A percentile compares a stretch with the other conserved stretches of the same genome.
Evolutionary conservation across 192 early-diverging fungal genomes (phyloP).

Genomic region (Podila clonocystis): DNA sequence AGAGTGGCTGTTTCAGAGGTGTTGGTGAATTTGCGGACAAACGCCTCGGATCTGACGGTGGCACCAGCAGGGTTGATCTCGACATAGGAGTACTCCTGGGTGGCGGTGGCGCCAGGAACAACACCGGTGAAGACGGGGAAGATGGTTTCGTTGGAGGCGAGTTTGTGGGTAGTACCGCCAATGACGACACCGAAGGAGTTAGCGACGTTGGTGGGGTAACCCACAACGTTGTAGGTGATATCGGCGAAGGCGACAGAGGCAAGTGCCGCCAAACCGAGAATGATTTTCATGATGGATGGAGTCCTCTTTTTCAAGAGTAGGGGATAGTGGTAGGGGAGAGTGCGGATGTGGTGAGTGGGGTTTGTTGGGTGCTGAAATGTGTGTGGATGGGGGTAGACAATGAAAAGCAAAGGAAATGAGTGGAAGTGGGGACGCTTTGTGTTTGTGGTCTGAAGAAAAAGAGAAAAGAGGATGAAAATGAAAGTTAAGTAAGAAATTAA

Average conservation of each 20-base stretch:
- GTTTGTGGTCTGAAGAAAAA: not conserved
- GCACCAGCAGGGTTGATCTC: constrained; percentile 7
- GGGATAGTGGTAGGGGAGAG: not conserved
- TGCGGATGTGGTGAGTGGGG: not conserved
- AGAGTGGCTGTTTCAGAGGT: constrained; percentile 10
- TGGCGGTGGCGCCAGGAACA: constrained; percentile 7
- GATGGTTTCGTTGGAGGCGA: not conserved
- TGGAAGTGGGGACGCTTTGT: constrained; percentile 10
- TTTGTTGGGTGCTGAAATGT: not conserved
- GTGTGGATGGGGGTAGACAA: not conserved
- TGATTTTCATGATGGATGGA: constrained; percentile 21
- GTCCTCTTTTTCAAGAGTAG: not conserved
- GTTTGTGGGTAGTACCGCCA: constrained; percentile 8
- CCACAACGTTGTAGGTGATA: constrained; percentile 34
- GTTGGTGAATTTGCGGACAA: constrained; percentile 16
- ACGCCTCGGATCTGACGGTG: constrained; percentile 18
- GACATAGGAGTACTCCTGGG: constrained; percentile 29
- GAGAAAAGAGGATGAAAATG: not conserved
- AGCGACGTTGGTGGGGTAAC: not conserved
- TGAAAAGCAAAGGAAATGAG: not conserved
- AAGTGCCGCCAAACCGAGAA: constrained; percentile 26
- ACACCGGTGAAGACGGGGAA: constrained; percentile 25
- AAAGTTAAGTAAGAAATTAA: not conserved
- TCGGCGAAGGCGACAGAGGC: constrained; percentile 33
- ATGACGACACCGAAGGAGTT: constrained; percentile 20